Evolutionary conservation across 495 filamentous ascomycete species (phyloP), one percentile per base, ranked within the genome.

Genomic region (Astrothelium macrocarpum): DNA sequence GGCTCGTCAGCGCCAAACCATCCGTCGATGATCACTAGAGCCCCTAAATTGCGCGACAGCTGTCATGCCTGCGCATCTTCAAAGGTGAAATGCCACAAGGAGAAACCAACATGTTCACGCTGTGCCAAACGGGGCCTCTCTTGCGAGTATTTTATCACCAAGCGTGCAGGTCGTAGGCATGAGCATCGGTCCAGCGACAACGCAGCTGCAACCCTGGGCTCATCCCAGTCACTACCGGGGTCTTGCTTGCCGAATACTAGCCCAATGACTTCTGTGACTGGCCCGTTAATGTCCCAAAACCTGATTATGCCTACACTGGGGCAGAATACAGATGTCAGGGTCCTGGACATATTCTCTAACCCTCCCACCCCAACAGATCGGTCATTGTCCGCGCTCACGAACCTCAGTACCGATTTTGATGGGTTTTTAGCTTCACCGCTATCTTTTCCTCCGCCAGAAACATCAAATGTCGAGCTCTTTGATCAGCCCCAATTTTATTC

Each of bases 61-160:
- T 56, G 49, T 25, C 49, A 56, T 29, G 49, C 49, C 20, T 56
- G 49, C 29, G 49, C 49, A 5, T 56, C 29, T 9, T 56, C 49
- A 61, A 95, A 93, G 72, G 85, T 94, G 65, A 94, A 95, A 78
- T 94, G 90, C 65, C 90, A 87, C 23, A 90, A 95, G 72, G 86
- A 89, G 71, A 90, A 88, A 68, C 90, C 90, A 11, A 75, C 75
- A 68, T 95, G 90, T 72, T 69, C 81, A 59, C 92, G 91, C 70
- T 95, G 90, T 71, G 81, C 84, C 70, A 84, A 84, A 61, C 85
- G 86, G 66, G 86, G 85, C 56, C 88, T 93, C 71, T 75, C 76
- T 29, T 95, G 90, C 75, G 90, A 95, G 73, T 95, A 94, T 76
- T 56, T 56, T 29, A 16, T 29, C 25, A 56, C 49, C n/a, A 56